These are phyloP conservation scores for Nemania serpens DNA, from an alignment of 2,329 filamentous ascomycete species.

Conservation along the genomic window DNA sequence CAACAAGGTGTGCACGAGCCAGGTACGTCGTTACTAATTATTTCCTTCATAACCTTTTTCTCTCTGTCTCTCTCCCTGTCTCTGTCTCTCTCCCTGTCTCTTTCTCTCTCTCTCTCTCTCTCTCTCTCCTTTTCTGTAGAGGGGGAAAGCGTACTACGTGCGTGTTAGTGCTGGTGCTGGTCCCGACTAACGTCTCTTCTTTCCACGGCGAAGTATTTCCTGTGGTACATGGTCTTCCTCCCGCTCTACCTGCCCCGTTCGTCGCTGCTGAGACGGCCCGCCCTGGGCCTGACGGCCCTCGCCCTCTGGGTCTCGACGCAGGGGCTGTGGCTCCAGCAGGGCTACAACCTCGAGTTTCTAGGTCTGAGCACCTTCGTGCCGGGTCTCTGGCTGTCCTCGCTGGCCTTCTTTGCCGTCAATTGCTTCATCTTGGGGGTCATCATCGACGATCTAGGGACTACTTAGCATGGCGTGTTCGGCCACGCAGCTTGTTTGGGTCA, in stretches of 20 bases:
- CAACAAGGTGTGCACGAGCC: slow-evolving; percentile 98
- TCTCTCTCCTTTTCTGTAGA: not conserved
- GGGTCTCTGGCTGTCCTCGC: slow-evolving; percentile 75
- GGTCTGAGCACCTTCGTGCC: slow-evolving; percentile 84
- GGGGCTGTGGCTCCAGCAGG: slow-evolving; percentile 76
- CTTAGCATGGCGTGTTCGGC: not conserved
- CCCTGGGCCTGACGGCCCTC: slow-evolving; percentile 67
- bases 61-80: not conserved
- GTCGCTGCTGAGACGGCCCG: slow-evolving; percentile 65
- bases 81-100: not conserved
- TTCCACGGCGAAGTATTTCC: slow-evolving; percentile 74
- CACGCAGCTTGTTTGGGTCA: not conserved
- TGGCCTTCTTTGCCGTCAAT: slow-evolving; percentile 84
- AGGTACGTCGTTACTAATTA: slow-evolving; percentile 64
- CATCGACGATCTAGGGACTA: slow-evolving; percentile 62
- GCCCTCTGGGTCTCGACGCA: slow-evolving; percentile 77
- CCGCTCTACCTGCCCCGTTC: slow-evolving; percentile 88
- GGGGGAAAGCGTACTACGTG: no score
- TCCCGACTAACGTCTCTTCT: slow-evolving; percentile 11
- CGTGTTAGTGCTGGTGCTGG: not conserved
- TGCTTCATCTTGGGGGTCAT: slow-evolving; percentile 85
- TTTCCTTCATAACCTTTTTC: not conserved
- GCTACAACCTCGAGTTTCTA: slow-evolving; percentile 76
- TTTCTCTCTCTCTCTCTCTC: not conserved
- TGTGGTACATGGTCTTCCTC: slow-evolving; percentile 96